Evolutionary conservation across 352 stramenopile species (phyloP), one percentile per base, ranked within the genome.

Genomic region (Phytopythium aichiense): DNA sequence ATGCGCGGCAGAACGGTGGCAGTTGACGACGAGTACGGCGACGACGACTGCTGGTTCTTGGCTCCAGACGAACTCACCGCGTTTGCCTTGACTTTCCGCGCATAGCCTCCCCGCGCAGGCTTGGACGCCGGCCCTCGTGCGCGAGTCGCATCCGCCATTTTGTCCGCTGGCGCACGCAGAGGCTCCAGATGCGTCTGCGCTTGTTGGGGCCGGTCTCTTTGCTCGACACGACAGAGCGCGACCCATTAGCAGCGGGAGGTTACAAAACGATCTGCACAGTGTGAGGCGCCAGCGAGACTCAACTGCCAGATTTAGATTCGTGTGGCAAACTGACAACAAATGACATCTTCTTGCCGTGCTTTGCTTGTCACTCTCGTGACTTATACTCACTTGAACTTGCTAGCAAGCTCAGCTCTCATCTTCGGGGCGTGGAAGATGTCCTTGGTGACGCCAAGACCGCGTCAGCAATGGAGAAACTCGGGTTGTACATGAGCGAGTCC

Each of bases 1-100:
- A 86, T 83, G 53, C 56, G 63, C 7, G 76, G 74, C 30, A 86
- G 60, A 23, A 83, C 57, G 0, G 73, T 79, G 16, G 53, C 9
- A 25, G 35, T 25, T 5, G 20, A 18, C 6, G 51, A n/a, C 25
- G 55, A 53, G 15, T 40, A 33, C n/a, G 40, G 4, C 25, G 60
- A 53, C 28, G 52, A 25, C 11, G 61, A 31, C 11, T 65, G 68
- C 42, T 75, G 70, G 52, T 78, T 79, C 35, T 67, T 75, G 22
- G 65, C 50, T 11, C 31, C 46, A 18, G 57, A 52, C 5, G 25
- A 2, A 18, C 31, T 65, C 48, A 23, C 22, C 1, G 46, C 23
- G 57, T 61, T 40, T 11, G 48, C 7, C 53, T 72, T 76, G 33
- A 6, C 57, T 62, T 72, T 76, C 25, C 52, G 48, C 2, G 59